These are phyloP conservation scores for Aspergillus saccharolyticus DNA, from an alignment of 495 filamentous ascomycete species.

Conservation along the genomic window DNA sequence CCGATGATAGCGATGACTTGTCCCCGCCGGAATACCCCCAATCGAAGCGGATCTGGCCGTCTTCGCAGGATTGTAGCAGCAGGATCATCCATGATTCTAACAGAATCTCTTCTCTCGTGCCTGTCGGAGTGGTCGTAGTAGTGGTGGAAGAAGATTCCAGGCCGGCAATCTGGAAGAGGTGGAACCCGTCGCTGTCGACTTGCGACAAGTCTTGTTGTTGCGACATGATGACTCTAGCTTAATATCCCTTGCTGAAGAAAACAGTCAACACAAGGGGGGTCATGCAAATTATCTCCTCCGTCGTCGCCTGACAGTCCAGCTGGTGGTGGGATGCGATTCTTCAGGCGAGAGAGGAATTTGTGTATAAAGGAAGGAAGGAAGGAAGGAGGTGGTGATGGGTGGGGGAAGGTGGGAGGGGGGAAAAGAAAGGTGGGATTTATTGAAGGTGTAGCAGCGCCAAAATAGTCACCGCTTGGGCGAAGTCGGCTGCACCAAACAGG, in stretches of 20 bases:
- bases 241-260: slow-evolving; percentile 9
- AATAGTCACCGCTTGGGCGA: neutral
- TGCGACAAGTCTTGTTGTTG: neutral
- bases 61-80: slow-evolving; percentile 36
- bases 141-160: slow-evolving; percentile 15
- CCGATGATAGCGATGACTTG: slow-evolving; percentile 5
- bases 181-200: slow-evolving; percentile 9
- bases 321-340: slow-evolving; percentile 9
- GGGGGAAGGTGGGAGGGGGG: neutral
- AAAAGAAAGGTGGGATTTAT: neutral
- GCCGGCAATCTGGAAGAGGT: slow-evolving; percentile 15
- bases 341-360: neutral
- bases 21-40: slow-evolving; percentile 28
- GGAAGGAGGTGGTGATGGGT: no score
- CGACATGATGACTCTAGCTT: neutral
- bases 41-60: slow-evolving; percentile 30
- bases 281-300: neutral
- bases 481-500: neutral
- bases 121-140: slow-evolving; percentile 14
- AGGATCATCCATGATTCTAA: slow-evolving; percentile 42
- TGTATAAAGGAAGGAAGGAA: neutral
- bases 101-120: slow-evolving; percentile 36
- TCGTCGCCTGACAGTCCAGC: slow-evolving; percentile 24
- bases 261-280: slow-evolving; percentile 16
- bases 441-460: neutral